Evolutionary conservation across 345 rosid species (phyloP).

Genomic region (Citrus trifoliata): DNA sequence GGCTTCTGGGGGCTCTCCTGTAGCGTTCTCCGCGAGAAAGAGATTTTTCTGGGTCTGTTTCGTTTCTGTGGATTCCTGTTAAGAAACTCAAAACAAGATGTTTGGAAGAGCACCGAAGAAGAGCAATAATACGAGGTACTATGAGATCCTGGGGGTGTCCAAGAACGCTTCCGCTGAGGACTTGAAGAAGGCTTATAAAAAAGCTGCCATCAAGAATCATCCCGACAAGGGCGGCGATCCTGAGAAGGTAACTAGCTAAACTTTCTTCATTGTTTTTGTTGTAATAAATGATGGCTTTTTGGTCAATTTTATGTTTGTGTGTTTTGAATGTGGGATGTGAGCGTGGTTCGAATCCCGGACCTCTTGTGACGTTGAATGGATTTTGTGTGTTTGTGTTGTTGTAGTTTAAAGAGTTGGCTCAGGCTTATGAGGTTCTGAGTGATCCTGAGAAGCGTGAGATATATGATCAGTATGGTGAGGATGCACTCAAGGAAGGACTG

Average conservation of each 20-base stretch:
- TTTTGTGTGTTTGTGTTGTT: background rate
- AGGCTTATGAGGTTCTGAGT: conserved; percentile 84
- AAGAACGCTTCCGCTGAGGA: conserved; percentile 75
- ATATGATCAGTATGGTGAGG: conserved; percentile 88
- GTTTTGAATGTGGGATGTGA: background rate
- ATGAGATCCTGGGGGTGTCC: conserved; percentile 82
- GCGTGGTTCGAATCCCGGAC: background rate
- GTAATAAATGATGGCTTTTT: background rate
- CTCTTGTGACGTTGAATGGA: background rate
- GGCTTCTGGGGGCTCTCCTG: background rate
- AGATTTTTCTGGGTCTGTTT: background rate
- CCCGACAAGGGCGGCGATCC: conserved; percentile 99
- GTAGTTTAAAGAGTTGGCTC: conserved; percentile 91
- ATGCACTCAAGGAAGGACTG: conserved; percentile 94
- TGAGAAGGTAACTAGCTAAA: conserved; percentile 49
- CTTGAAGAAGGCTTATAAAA: conserved; percentile 84
- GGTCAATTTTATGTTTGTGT: background rate
- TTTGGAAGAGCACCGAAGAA: conserved; percentile 77
- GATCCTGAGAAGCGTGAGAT: conserved; percentile 92
- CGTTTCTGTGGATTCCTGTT: background rate
- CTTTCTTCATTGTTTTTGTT: too few relatives aligned
- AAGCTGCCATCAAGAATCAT: conserved; percentile 92
- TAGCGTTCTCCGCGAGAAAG: background rate
- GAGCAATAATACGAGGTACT: conserved; percentile 74
- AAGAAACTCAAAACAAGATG: conserved; percentile 17